Base-by-base conservation (phyloP, 2,329 filamentous ascomycete genomes). In the Paecilomyces sp. region DNA sequence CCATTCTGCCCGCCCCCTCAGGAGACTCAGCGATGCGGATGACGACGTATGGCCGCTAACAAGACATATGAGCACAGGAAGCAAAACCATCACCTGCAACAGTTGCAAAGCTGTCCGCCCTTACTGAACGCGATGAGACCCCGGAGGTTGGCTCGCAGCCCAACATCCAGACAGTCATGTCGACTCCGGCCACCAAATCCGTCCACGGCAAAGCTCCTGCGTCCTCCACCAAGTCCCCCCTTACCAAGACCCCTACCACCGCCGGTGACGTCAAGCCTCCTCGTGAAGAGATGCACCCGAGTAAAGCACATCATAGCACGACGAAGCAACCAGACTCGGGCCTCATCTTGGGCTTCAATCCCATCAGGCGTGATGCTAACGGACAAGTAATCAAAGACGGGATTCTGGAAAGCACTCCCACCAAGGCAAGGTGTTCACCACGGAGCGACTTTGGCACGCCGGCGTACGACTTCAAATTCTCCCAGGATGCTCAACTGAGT, bases 241-340 rank as follows among this genome's bases (percentile, higher is more conserved):
- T 71, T 25, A 62, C 70, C n/a, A 72, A 68, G 57, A 71, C 69
- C 1, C 69, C 77, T 6, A 67, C 77, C 50, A 84, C 85, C 47
- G 83, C 82, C 13, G 85, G 86, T 3, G 82, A 86, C 5, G 78
- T 88, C 65, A 88, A 89, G 77, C 89, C 91, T 25, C 80, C 88
- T 55, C 82, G 83, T 64, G 85, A 87, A 61, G 92, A 96, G 73
- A 97, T 97, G 92, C 92, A 97, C 72, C 93, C 93, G 8, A 90
- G 89, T 78, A 90, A 89, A 71, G 85, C 86, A 59, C 91, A 94
- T 60, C 82, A 85, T 58, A 88, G 82, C 64, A 92, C 89, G 24
- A 88, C 86, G 62, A 90, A 89, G 58, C 80, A 90, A 53, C 85
- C 88, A 1, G 92, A 94, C 28, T 91, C 92, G 11, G 91, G 89